Evolutionary conservation across 2,329 filamentous ascomycete species (phyloP).

Genomic region (Trichophyton equinum): DNA sequence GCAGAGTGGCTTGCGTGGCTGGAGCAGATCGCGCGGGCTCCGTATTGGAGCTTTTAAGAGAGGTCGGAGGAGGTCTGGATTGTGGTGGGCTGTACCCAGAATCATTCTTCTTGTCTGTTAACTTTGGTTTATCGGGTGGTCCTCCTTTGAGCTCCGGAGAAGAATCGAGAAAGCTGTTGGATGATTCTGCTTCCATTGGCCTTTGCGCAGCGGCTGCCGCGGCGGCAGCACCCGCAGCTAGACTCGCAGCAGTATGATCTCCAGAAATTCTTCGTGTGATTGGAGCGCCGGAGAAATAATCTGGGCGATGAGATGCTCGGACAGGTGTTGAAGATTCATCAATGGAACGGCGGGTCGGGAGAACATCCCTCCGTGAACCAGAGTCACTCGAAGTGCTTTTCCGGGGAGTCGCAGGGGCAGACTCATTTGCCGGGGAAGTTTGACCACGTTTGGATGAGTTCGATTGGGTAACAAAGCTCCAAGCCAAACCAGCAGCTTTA

Average conservation of each 20-base stretch:
- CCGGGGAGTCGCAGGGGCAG: conserved; percentile 19
- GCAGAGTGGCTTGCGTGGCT: not conserved
- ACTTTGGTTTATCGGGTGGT: not conserved
- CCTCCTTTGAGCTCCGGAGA: not conserved
- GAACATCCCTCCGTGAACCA: conserved; percentile 8
- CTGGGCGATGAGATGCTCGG: conserved; percentile 8
- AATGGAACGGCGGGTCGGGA: not conserved
- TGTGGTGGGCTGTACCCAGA: not conserved
- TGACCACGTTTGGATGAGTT: conserved; percentile 17
- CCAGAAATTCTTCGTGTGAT: conserved; percentile 7
- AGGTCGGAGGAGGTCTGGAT: not conserved
- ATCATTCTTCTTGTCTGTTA: not conserved
- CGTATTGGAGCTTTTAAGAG: not conserved
- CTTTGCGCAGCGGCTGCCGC: conserved; percentile 5
- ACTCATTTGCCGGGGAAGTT: conserved; percentile 11
- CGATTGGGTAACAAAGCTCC: conserved; percentile 32
- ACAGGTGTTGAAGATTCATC: not conserved
- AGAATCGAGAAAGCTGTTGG: not conserved
- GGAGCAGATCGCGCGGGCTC: not conserved
- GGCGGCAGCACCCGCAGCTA: conserved; percentile 12
- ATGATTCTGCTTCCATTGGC: not conserved
- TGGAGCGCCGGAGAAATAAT: conserved; percentile 13
- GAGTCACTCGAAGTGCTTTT: conserved; percentile 19
- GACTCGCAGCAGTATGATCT: conserved; percentile 5
- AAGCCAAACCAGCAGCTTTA: conserved; percentile 52